Conservation (phyloP, 345 rosid genomes). For the thale cress (Arabidopsis thaliana) region TAIR10.1 NC_003071.7:17312001-17312500, state of each 20-base stretch:
- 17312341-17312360: slow-evolving; percentile 37
- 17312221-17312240: background rate
- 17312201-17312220: background rate
- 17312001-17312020: slow-evolving; percentile 35
- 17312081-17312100: slow-evolving; percentile 45
- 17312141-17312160: slow-evolving; percentile 46
- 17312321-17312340: slow-evolving; percentile 30
- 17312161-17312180: slow-evolving; percentile 1
- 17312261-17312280: slow-evolving; percentile 35
- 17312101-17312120: slow-evolving; percentile 46
- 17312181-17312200: slow-evolving; percentile 15
- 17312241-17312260: slow-evolving; percentile 28
- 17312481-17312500: slow-evolving; percentile 44
- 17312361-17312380: slow-evolving; percentile 39
- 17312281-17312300: slow-evolving; percentile 46
- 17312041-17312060: slow-evolving; percentile 31
- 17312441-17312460: slow-evolving; percentile 26
- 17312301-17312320: slow-evolving; percentile 42
- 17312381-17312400: slow-evolving; percentile 45
- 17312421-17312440: background rate
- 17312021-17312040: slow-evolving; percentile 44
- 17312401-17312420: slow-evolving; percentile 43
- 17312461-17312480: slow-evolving; percentile 51
- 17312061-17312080: slow-evolving; percentile 44
- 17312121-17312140: slow-evolving; percentile 34